These are phyloP conservation scores for Colletotrichum coccodes DNA, from an alignment of 2,329 filamentous ascomycete genomes.

Conservation along the genomic window DNA sequence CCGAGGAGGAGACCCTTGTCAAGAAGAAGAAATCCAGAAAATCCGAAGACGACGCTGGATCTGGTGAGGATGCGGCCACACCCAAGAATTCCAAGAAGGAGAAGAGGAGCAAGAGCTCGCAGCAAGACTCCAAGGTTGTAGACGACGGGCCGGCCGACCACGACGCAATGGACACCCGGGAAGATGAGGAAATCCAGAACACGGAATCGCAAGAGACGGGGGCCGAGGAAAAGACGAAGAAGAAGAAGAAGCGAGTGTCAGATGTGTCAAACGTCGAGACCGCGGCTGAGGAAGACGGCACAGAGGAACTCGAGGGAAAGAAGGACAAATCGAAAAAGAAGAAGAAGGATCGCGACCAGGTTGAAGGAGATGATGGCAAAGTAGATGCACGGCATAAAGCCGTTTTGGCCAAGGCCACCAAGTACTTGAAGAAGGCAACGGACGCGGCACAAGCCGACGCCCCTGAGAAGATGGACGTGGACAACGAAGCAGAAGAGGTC, in stretches of 20 bases:
- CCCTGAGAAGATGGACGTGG: constrained; percentile 42
- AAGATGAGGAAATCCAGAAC: constrained; percentile 35
- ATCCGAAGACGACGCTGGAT: constrained; percentile 17
- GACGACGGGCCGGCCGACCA: too few species aligned
- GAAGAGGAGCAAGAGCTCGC: constrained; percentile 47
- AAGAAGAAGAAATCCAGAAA: constrained; percentile 48
- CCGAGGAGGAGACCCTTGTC: constrained; percentile 39
- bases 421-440: constrained; percentile 61
- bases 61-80: constrained; percentile 36
- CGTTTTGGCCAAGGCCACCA: constrained; percentile 65
- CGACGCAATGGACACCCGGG: constrained; percentile 22
- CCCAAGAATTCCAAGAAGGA: constrained; percentile 41
- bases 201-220: constrained; percentile 36
- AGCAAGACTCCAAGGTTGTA: constrained; percentile 33
- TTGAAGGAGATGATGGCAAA: constrained; percentile 36
- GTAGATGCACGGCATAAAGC: constrained; percentile 55
- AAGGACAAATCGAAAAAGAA: constrained; percentile 39
- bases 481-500: constrained; percentile 41
- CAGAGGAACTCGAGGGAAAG: constrained; percentile 19
- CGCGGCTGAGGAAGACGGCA: not conserved
- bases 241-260: constrained; percentile 25
- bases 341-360: constrained; percentile 16
- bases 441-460: constrained; percentile 47
- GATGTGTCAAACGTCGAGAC: not conserved
- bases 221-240: constrained; percentile 32